A percentile compares a stretch with the other conserved stretches of the same genome.
Evolutionary conservation across 371 early-diverging fungal genomes (phyloP).

Genomic region (Mucor plumbeus): DNA sequence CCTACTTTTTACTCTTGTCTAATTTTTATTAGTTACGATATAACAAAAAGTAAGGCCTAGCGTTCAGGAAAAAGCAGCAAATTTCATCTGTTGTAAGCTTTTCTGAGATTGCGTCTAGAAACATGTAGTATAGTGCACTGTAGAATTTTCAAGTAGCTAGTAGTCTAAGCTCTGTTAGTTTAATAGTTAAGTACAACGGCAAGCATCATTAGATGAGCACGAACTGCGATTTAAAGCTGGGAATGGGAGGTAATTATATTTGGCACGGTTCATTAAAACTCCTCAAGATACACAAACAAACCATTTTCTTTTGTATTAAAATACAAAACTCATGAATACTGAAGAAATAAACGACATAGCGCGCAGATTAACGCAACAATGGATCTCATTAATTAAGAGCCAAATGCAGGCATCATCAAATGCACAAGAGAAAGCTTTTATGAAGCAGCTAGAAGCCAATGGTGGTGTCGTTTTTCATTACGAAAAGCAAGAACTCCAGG

Average conservation of each 20-base stretch:
- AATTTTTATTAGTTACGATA: too few relatives aligned
- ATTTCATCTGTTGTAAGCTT: too few relatives aligned
- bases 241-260: not conserved
- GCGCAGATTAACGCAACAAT: conserved; percentile 11
- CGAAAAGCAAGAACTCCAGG: conserved; percentile 50
- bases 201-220: too few relatives aligned
- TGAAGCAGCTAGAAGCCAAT: conserved; percentile 14
- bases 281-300: not conserved
- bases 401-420: not conserved
- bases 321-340: not conserved
- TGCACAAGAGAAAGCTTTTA: not conserved
- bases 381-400: not conserved
- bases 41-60: too few relatives aligned
- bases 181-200: too few relatives aligned
- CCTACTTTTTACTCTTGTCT: too few relatives aligned
- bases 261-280: not conserved
- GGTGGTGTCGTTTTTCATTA: conserved; percentile 33
- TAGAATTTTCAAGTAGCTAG: too few relatives aligned
- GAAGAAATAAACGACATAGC: conserved; percentile 13
- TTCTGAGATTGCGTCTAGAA: too few relatives aligned
- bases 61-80: too few relatives aligned
- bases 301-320: not conserved
- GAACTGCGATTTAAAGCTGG: too few relatives aligned
- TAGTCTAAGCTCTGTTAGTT: too few relatives aligned
- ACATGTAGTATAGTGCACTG: too few relatives aligned